Base-by-base conservation (phyloP, 2,329 filamentous ascomycete genomes). In the Trichoderma cornu-damae region DNA sequence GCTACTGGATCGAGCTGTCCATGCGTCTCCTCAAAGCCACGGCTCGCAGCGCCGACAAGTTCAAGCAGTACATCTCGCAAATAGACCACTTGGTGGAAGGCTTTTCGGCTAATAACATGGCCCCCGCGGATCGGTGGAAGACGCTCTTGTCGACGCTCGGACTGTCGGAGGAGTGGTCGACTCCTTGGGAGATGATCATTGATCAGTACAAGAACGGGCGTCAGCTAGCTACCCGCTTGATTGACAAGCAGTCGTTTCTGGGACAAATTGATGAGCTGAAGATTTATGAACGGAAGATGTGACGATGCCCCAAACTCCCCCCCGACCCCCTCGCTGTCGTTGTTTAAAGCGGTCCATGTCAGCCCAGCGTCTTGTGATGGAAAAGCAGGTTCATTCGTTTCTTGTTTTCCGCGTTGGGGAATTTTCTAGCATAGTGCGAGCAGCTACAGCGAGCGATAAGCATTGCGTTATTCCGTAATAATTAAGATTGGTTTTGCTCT, bases 1-100 rank as follows among this genome's bases (percentile, higher is more conserved):
- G 52, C 16, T 52, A 43, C 38, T 61, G 59, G 59, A 48, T 55
- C 35, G 47, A 48, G 34, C 49, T 62, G 3, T 51, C 46, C 16
- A 2, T 55, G 24, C 28, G 22, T 9, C 24, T 61, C 8, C 34
- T 60, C 26, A 37, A 40, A 22, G 50, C 51, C 14, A 53, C 56
- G 28, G 9, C 22, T 2, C 20, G 16, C n/a, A 35, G 26, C 8
- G 14, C 20, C 35, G 14, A 8, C 20, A 22, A 37, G 2, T 61
- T 58, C 26, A 54, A 48, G 12, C 22, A 28, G 37, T 51, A 46
- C 35, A 24, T 43, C 48, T 20, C 40, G 6, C 26, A 34, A 11
- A 28, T 57, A 11, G 58, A 61, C 35, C 11, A 30, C 4, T 35
- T 50, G 16, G 46, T 51, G 8, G 6, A 57, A 9, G 18, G 34